Conservation (phyloP, 2,329 filamentous ascomycete species). For the Teratosphaeria zuluensis region DNA sequence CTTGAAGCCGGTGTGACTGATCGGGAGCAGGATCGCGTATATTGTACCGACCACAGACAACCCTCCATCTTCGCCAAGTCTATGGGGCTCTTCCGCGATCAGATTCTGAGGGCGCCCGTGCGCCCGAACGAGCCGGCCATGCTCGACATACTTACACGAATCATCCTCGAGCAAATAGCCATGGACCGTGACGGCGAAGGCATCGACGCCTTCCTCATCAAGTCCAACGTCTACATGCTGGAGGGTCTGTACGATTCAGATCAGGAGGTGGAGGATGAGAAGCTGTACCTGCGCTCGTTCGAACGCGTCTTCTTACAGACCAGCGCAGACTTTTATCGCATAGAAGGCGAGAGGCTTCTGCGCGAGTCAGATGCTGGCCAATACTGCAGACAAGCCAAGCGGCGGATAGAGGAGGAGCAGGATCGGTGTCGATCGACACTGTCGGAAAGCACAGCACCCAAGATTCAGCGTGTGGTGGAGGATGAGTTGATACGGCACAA, state of each 20-base stretch:
- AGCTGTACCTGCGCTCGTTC: slow-evolving; percentile 75
- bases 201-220: slow-evolving; percentile 73
- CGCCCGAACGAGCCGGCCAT: slow-evolving; percentile 42
- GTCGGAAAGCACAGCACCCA: slow-evolving; percentile 59
- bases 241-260: slow-evolving; percentile 78
- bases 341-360: slow-evolving; percentile 65
- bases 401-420: slow-evolving; percentile 68
- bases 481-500: slow-evolving; percentile 68
- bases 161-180: slow-evolving; percentile 80
- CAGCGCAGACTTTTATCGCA: slow-evolving; percentile 63
- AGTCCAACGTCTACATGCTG: slow-evolving; percentile 80
- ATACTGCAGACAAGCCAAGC: slow-evolving; percentile 69
- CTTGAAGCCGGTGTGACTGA: slow-evolving; percentile 13
- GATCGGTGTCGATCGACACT: slow-evolving; percentile 77
- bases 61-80: slow-evolving; percentile 75
- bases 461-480: slow-evolving; percentile 70
- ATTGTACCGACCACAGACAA: slow-evolving; percentile 59
- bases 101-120: slow-evolving; percentile 60
- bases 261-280: slow-evolving; percentile 65
- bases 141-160: slow-evolving; percentile 65
- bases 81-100: slow-evolving; percentile 80
- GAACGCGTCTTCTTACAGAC: slow-evolving; percentile 66
- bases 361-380: slow-evolving; percentile 68
- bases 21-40: slow-evolving; percentile 60
- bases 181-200: slow-evolving; percentile 87